Evolutionary conservation across 176 grass and related monocot species (phyloP), one percentile per base, ranked within the genome.

Genomic region (Saccharum spontaneum): DNA sequence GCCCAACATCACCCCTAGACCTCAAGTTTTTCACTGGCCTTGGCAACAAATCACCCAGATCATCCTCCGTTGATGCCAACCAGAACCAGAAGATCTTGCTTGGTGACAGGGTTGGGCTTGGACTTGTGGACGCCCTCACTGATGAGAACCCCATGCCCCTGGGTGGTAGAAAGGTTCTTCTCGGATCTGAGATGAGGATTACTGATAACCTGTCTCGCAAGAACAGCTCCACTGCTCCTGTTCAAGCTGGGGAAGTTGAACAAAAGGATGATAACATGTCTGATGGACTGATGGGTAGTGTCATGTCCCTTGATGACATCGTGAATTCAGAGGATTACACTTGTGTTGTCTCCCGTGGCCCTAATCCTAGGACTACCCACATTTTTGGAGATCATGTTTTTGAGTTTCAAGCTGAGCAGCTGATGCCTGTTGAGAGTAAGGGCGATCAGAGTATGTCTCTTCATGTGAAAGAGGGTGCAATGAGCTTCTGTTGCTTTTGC

Each of bases 251-350:
- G 23, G 54, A 75, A 24, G 10, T 44, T 69, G 76, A 84, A 17
- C 76, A 75, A 8, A 87, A 91, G 41, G 89, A 91, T 91, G 89
- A 84, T 66, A 57, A 23, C 76, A 81, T 81, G 76, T 87, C 61
- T 81, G 85, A 87, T 81, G 89, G 71, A 18, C 76, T 84, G 4
- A 80, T 81, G 62, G 71, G 89, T 28, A 85, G 89, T 87, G 30
- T 76, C 77, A 88, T 91, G 85, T 91, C 89, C 52, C 85, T 91
- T 75, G 85, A 88, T 81, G 89, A 91, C 33, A 91, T 91, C 63
- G 54, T 91, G 67, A 92, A 92, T 83, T 92, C 90, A 79, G 87
- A 89, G 50, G 87, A 92, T 86, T 92, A 86, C 40, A 90, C 86
- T 50, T 88, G 87, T 72, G 84, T 94, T 90, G 81, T 89, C 83